Conservation (phyloP, 2,329 filamentous ascomycete genomes). For the Arthrobotrys megalospora region DNA sequence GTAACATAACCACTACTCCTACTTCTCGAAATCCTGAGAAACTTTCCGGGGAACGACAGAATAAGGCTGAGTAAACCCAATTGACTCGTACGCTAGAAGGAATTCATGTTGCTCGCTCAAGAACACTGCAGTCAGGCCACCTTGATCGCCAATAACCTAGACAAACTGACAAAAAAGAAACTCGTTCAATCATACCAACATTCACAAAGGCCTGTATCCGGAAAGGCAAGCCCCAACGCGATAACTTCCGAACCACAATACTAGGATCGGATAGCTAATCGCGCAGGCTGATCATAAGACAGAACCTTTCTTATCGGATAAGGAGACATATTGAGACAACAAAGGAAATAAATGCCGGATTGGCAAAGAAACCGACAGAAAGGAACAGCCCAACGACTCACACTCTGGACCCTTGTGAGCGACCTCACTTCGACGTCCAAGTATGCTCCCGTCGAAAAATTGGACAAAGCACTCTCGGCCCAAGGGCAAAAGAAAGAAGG, state of each 20-base stretch:
- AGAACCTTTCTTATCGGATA: not conserved
- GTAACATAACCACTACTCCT: conserved; percentile 2
- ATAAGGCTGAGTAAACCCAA: not conserved
- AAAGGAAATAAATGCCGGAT: not conserved
- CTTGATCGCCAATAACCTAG: conserved; percentile 8
- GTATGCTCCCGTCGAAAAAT: not conserved
- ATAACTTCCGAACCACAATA: not conserved
- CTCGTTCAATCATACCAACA: not conserved
- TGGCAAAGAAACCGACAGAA: not conserved
- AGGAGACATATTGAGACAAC: not conserved
- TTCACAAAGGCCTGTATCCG: not conserved
- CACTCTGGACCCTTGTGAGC: not conserved
- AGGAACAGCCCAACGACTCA: not conserved
- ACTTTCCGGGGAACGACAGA: conserved; percentile 1
- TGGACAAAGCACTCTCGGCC: not conserved
- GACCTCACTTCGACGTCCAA: no score
- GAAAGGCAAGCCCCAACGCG: not conserved
- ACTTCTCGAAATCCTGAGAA: not conserved
- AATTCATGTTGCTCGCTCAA: conserved; percentile 19
- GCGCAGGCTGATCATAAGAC: not conserved
- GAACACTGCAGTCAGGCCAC: conserved; percentile 5
- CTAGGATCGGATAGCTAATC: not conserved
- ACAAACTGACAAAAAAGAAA: not conserved
- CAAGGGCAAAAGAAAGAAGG: not conserved
- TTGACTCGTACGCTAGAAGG: conserved; percentile 26